Conservation (phyloP, 352 stramenopile species). For the Phytophthora crassamura region DNA sequence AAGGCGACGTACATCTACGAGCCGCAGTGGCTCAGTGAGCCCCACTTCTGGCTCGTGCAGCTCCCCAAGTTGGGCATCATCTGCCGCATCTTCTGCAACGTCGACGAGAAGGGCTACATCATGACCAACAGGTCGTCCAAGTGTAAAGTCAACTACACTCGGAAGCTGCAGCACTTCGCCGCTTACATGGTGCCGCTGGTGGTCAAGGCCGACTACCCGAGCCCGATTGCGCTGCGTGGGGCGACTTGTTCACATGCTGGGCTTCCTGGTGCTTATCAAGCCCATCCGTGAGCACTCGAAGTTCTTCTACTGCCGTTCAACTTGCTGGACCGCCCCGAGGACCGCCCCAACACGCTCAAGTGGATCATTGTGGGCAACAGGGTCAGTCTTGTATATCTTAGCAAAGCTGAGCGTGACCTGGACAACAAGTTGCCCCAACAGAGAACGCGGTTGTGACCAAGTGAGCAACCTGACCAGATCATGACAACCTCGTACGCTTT, state of each 20-base stretch:
- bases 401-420: no score
- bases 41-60: slow-evolving; percentile 68
- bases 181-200: slow-evolving; percentile 86
- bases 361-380: slow-evolving; percentile 82
- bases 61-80: slow-evolving; percentile 77
- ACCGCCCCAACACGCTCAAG: slow-evolving; percentile 86
- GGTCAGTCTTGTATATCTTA: no score
- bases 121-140: slow-evolving; percentile 85
- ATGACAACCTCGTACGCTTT: no score
- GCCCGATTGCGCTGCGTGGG: slow-evolving; percentile 79
- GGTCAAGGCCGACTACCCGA: slow-evolving; percentile 68
- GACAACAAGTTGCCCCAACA: no score
- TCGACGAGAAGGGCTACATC: slow-evolving; percentile 85
- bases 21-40: slow-evolving; percentile 55
- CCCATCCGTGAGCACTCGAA: no score
- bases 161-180: slow-evolving; percentile 86
- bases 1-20: slow-evolving; percentile 69
- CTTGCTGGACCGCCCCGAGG: slow-evolving; percentile 84
- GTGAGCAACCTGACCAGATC: no score
- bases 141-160: slow-evolving; percentile 92
- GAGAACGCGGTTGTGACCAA: no score
- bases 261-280: no score
- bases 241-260: slow-evolving; percentile 85
- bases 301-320: slow-evolving; percentile 92
- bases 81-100: slow-evolving; percentile 80